Conservation (phyloP, 306 rosid genomes). For the Gastrolobium bilobum region DNA sequence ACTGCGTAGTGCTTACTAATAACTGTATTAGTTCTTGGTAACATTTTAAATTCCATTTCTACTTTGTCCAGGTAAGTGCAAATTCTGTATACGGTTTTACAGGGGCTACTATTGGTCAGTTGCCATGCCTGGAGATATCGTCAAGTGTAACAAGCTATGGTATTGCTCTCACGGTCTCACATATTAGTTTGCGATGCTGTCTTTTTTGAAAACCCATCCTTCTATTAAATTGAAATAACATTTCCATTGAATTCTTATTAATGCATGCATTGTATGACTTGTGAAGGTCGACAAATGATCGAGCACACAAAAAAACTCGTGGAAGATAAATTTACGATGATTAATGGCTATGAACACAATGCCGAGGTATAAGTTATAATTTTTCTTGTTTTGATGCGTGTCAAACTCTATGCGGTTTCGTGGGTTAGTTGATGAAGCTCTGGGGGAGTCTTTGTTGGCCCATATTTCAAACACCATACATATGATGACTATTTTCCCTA, state of each 20-base stretch:
- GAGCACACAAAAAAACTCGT: conserved; percentile 91
- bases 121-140: conserved; percentile 95
- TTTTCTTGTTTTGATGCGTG: conserved; percentile 37
- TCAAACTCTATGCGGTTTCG: conserved; percentile 22
- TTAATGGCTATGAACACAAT: conserved; percentile 82
- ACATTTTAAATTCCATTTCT: conserved; percentile 38
- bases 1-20: conserved; percentile 15
- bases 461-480: conserved; percentile 13
- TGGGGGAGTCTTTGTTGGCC: conserved; percentile 20
- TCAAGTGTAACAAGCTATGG: conserved; percentile 99
- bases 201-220: conserved; percentile 1
- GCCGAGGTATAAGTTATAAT: conserved; percentile 73
- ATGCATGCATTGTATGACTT: conserved; percentile 49
- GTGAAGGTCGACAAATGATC: conserved; percentile 93
- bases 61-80: conserved; percentile 82
- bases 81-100: conserved; percentile 99
- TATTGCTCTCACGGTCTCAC: conserved; percentile 49
- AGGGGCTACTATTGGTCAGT: conserved; percentile 95
- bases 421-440: conserved; percentile 25
- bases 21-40: conserved; percentile 27
- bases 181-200: conserved; percentile 27
- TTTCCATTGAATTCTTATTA: conserved; percentile 39
- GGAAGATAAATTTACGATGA: conserved; percentile 82
- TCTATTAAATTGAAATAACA: conserved; percentile 37
- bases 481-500: neutral